Percentiles rank a stretch among this genome's conserved stretches.
These are phyloP conservation scores for Fusarium dlaminii DNA, from an alignment of 2,329 filamentous ascomycete genomes.

Conservation along the genomic window DNA sequence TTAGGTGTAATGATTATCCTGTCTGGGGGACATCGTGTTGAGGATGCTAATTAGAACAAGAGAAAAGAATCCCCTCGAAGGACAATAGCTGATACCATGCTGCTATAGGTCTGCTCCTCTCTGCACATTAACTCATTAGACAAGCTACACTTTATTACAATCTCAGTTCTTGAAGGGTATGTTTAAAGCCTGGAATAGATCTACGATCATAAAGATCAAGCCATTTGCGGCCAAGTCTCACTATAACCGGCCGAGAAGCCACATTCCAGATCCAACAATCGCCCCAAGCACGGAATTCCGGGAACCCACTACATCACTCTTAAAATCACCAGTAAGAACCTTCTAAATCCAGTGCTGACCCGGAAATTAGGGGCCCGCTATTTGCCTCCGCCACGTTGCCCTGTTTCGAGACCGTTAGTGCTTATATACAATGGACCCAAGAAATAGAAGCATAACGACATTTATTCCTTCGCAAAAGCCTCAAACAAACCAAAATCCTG, in stretches of 20 bases:
- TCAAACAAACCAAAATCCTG: neutral
- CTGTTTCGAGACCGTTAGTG: conserved; percentile 13
- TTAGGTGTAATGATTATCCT: neutral
- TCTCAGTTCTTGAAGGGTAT: neutral
- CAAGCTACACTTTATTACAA: too few species aligned
- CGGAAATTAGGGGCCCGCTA: conserved; percentile 7
- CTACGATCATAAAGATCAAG: neutral
- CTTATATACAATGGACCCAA: neutral
- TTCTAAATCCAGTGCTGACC: too few species aligned
- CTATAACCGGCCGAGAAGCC: neutral
- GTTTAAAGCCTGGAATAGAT: neutral
- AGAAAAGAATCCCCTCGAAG: neutral
- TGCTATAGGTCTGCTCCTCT: too few species aligned
- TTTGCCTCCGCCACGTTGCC: neutral
- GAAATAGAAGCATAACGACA: neutral
- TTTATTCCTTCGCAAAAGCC: neutral
- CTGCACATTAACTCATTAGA: too few species aligned
- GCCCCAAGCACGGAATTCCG: neutral
- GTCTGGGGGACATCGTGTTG: neutral
- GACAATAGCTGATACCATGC: neutral
- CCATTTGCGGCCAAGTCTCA: neutral
- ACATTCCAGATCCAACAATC: neutral
- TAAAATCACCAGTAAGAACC: neutral
- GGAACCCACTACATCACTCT: neutral
- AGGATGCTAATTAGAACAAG: neutral